Conservation (phyloP, 805 yeast genomes). For the Candida takata region DNA sequence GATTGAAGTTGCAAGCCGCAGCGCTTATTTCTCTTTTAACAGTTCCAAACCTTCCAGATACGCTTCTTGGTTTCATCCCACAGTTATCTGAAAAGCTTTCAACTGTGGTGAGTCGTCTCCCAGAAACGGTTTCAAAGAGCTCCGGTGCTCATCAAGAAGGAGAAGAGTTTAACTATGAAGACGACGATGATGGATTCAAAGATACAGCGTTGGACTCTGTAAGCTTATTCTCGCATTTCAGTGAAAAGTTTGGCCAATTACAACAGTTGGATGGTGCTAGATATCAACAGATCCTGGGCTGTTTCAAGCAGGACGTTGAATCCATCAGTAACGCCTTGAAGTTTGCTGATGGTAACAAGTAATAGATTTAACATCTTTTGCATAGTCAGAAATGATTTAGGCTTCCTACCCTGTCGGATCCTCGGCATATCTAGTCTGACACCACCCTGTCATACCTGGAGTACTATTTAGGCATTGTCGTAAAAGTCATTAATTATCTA, state of each 20-base stretch:
- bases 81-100: slow-evolving; percentile 49
- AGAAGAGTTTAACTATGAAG: slow-evolving; percentile 19
- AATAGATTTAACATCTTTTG: too few species aligned
- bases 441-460: too few species aligned
- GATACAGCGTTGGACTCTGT: slow-evolving; percentile 74
- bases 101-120: slow-evolving; percentile 49
- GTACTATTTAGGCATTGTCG: too few species aligned
- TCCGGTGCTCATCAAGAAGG: slow-evolving; percentile 40
- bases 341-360: too few species aligned
- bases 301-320: background rate
- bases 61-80: slow-evolving; percentile 31
- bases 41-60: slow-evolving; percentile 33
- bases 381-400: too few species aligned
- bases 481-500: background rate
- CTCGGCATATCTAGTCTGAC: too few species aligned
- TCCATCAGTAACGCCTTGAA: background rate
- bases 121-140: slow-evolving; percentile 62
- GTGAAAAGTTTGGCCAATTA: slow-evolving; percentile 42
- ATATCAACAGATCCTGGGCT: slow-evolving; percentile 30
- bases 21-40: slow-evolving; percentile 52
- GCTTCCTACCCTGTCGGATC: too few species aligned
- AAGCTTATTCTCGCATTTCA: slow-evolving; percentile 62
- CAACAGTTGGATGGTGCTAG: slow-evolving; percentile 39
- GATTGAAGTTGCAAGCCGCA: slow-evolving; percentile 63
- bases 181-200: slow-evolving; percentile 70